Evolutionary conservation across 1,284 basidiomycete genomes (phyloP), one percentile per base, ranked within the genome.

Genomic region (Malassezia japonica): DNA sequence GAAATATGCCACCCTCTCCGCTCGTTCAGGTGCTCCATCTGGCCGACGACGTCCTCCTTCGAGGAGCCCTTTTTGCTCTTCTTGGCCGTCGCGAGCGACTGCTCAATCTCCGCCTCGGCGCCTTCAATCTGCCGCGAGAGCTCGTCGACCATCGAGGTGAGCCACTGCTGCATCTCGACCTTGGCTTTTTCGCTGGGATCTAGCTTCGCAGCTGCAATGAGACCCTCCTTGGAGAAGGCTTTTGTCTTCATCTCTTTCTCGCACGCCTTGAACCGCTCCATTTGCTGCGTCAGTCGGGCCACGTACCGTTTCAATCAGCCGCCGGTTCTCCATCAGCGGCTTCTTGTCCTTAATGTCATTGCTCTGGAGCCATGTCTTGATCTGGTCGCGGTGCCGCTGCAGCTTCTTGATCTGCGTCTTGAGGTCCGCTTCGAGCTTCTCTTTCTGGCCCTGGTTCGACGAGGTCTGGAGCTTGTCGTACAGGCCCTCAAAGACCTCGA

Each of bases 241-340:
- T 99, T 99, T 57, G 94, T 98, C 81, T 99, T 99, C 90, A 98
- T 96, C 77, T 98, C 94, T 78, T 98, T 99, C 78, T 99, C 94
- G 76, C 89, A 88, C 21, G 92, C 92, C 72, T 99, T 99, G 82
- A 99, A 99, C 72, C 88, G 89, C 78, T 99, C 94, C 94, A 99
- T 99, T 94, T 98, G 94, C 91, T 96, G 75, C 57, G 50, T 40
- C 25, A 52, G 36, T 7, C 27, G 15, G 16, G 18, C 23, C 9
- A 57, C 89, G 78, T 74, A 96, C 91, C 66, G 88, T 94, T 78
- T 99, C 94, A 74, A 99, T 99, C 59, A 96, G 77, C 74, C 84
- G 85, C 62, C 94, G 82, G 77, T 94, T 91, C 48, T 98, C 92
- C 67, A 94, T 77, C 64, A 99, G 78, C 51, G 82, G 78, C 34